These are phyloP conservation scores for Miscanthus sacchariflorus DNA, from an alignment of 202 grass and related monocot species.

Conservation along the genomic window DNA sequence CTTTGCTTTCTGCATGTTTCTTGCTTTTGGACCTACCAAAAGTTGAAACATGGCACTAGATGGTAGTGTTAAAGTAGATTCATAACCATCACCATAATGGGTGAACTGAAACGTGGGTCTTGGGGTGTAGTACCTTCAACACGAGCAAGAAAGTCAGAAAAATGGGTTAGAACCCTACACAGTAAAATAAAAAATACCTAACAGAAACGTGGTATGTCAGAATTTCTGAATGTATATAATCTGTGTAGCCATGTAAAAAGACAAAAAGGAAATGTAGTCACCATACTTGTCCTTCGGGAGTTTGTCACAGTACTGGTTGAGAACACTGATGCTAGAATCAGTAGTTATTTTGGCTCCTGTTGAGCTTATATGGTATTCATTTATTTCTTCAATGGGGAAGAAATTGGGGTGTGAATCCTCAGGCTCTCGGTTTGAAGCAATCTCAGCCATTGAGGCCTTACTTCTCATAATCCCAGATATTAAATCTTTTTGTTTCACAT, in stretches of 20 bases:
- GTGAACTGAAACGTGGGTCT: slow-evolving; percentile 64
- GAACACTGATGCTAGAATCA: slow-evolving; percentile 70
- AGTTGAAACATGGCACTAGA: slow-evolving; percentile 64
- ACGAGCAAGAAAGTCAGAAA: slow-evolving; percentile 30
- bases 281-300: slow-evolving; percentile 87
- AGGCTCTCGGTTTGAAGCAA: slow-evolving; percentile 72
- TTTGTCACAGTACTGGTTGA: slow-evolving; percentile 73
- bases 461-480: slow-evolving; percentile 77
- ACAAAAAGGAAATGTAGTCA: slow-evolving; percentile 24
- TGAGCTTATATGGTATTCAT: slow-evolving; percentile 67
- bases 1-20: slow-evolving; percentile 74
- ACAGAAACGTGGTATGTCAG: background rate
- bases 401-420: slow-evolving; percentile 49
- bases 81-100: slow-evolving; percentile 56
- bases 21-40: slow-evolving; percentile 71
- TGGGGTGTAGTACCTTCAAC: slow-evolving; percentile 60
- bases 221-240: slow-evolving; percentile 31
- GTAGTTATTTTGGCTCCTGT: slow-evolving; percentile 84
- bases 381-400: slow-evolving; percentile 57
- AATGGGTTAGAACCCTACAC: slow-evolving; percentile 20
- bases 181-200: slow-evolving; percentile 14
- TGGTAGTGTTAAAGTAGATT: slow-evolving; percentile 78
- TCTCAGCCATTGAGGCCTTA: slow-evolving; percentile 67
- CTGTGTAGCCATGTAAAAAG: slow-evolving; percentile 37
- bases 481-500: slow-evolving; percentile 73